Conservation (phyloP, 2,329 filamentous ascomycete species). For the Hyphodiscus sp. region DNA sequence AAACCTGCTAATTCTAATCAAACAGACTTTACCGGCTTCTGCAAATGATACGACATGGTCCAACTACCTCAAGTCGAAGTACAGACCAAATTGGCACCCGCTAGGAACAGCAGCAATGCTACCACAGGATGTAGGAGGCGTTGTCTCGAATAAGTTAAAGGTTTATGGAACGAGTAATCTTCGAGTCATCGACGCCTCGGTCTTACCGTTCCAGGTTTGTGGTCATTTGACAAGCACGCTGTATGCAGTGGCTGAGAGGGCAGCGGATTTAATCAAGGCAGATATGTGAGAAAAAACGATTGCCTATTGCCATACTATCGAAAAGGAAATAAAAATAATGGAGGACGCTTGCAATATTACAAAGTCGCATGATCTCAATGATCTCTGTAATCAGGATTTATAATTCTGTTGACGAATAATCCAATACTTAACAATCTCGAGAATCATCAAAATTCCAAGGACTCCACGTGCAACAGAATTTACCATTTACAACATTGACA, state of each 20-base stretch:
- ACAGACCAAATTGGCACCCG: conserved; percentile 9
- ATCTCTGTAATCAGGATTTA: no score
- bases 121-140: conserved; percentile 30
- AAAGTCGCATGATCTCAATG: no score
- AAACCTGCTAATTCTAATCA: no score
- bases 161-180: conserved; percentile 48
- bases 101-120: conserved; percentile 15
- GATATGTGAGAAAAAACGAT: not conserved
- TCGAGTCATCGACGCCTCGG: conserved; percentile 47
- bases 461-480: no score
- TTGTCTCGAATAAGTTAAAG: conserved; percentile 43
- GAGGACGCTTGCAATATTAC: no score
- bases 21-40: not conserved
- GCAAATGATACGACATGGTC: conserved; percentile 6
- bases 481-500: no score
- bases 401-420: no score
- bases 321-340: no score
- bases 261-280: conserved; percentile 11
- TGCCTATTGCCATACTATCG: no score
- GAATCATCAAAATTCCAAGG: no score
- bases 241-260: conserved; percentile 15
- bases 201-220: conserved; percentile 37
- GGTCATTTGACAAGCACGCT: conserved; percentile 9
- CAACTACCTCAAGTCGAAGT: not conserved
- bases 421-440: no score